Evolutionary conservation across 73 alveolate genomes (phyloP).

Genomic region (Vitrella brassicaformis): DNA sequence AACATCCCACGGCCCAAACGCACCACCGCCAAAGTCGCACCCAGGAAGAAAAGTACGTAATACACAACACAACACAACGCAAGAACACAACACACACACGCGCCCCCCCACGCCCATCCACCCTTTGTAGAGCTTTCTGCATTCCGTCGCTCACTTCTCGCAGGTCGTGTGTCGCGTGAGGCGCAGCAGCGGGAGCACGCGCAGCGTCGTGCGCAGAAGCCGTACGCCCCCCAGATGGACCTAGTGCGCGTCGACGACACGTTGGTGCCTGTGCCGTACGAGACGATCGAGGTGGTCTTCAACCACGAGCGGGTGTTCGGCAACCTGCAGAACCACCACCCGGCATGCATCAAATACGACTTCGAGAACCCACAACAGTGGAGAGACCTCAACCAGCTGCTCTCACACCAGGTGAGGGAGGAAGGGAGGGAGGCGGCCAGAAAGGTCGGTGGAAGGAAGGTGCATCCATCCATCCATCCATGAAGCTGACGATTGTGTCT

Average conservation of each 20-base stretch:
- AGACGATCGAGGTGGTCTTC: conserved; percentile 55
- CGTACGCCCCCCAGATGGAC: no score
- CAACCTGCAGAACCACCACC: conserved; percentile 56
- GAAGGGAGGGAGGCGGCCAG: not conserved
- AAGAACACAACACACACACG: no score
- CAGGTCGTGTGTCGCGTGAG: no score
- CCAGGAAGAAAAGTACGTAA: no score
- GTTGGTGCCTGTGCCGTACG: conserved; percentile 47
- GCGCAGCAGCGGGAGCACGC: no score
- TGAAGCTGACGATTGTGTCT: not conserved
- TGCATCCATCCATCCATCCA: not conserved
- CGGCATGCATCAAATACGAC: conserved; percentile 51
- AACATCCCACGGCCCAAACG: no score
- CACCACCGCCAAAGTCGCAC: no score
- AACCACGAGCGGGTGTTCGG: conserved; percentile 65
- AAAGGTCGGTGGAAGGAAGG: not conserved
- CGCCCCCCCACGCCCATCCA: no score
- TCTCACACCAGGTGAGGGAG: not conserved
- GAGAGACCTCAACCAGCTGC: not conserved
- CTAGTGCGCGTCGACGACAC: not conserved
- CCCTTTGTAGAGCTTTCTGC: no score
- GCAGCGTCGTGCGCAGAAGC: no score
- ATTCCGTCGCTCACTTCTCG: no score
- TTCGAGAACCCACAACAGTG: conserved; percentile 47
- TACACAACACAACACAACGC: no score